Percentiles rank a stretch among this genome's conserved stretches.
phyloP scores from a whole-genome alignment of 2,329 filamentous ascomycete genomes.

The Ascochyta koolunga region DNA sequence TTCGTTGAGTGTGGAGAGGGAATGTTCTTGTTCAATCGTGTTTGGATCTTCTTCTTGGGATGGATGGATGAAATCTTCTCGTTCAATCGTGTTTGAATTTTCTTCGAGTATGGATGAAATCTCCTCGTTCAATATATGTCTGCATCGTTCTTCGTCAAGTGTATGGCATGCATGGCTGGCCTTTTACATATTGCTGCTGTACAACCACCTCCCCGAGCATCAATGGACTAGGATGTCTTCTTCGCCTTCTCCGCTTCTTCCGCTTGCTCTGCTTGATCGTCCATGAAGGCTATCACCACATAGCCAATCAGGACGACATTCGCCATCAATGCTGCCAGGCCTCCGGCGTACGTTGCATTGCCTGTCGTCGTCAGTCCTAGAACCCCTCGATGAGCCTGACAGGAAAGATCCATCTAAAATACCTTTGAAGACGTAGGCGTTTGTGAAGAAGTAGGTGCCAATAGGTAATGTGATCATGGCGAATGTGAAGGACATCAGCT shows the following conservation, averaged over 20 bases:
- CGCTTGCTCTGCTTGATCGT: slow-evolving; percentile 68
- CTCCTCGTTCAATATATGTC: too few relatives aligned
- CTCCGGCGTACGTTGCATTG: slow-evolving; percentile 87
- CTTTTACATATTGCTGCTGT: too few relatives aligned
- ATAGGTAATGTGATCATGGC: slow-evolving; percentile 91
- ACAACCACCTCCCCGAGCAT: too few relatives aligned
- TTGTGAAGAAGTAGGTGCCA: slow-evolving; percentile 82
- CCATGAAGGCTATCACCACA: slow-evolving; percentile 86
- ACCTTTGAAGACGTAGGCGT: slow-evolving; percentile 81
- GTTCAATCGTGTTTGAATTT: too few relatives aligned
- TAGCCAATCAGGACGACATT: slow-evolving; percentile 93
- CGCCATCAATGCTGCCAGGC: slow-evolving; percentile 82
- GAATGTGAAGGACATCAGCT: slow-evolving; percentile 86
- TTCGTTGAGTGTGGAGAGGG: too few relatives aligned
- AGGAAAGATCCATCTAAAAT: slow-evolving; percentile 24
- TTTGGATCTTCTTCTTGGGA: too few relatives aligned
- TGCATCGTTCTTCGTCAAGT: too few relatives aligned
- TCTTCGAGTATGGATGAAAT: too few relatives aligned
- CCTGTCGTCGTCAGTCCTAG: slow-evolving; percentile 59
- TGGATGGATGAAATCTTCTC: too few relatives aligned
- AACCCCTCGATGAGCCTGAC: too few relatives aligned
- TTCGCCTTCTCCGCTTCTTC: slow-evolving; percentile 49
- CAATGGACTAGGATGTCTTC: slow-evolving; percentile 46
- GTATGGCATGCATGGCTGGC: too few relatives aligned
- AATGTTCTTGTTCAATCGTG: too few relatives aligned